phyloP scores from a whole-genome alignment of 1,139 yeast species.

The Protomyces inouyei region DNA sequence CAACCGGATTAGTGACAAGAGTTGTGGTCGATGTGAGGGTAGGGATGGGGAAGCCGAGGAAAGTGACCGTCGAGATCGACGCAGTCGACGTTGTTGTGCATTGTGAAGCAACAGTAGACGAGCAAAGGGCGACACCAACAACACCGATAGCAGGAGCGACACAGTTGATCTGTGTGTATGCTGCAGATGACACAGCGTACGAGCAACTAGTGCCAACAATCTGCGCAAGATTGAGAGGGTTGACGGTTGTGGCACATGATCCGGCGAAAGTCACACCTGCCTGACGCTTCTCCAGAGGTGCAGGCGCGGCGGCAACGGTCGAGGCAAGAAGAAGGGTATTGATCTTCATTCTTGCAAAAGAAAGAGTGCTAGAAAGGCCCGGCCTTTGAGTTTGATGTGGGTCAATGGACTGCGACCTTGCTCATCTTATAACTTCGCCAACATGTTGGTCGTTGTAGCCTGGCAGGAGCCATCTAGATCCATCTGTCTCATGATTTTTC shows the following conservation, averaged over 20 bases:
- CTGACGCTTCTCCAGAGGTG: neutral
- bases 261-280: neutral
- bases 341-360: neutral
- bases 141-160: neutral
- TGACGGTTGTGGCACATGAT: neutral
- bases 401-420: too few species aligned
- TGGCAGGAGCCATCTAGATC: too few species aligned
- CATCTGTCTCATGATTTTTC: too few species aligned
- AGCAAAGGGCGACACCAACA: neutral
- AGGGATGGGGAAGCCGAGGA: neutral
- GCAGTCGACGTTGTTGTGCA: neutral
- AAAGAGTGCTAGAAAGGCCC: too few species aligned
- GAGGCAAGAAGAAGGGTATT: neutral
- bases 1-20: neutral
- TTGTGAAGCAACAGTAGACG: neutral
- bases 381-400: too few species aligned
- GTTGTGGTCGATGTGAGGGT: neutral
- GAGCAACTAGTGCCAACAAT: neutral
- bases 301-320: neutral
- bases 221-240: neutral
- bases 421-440: too few species aligned
- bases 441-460: too few species aligned
- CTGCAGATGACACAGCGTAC: neutral
- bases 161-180: neutral
- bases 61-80: neutral